These are phyloP conservation scores for Chaetomium strumarium DNA, from an alignment of 2,329 filamentous ascomycete genomes.

Conservation along the genomic window DNA sequence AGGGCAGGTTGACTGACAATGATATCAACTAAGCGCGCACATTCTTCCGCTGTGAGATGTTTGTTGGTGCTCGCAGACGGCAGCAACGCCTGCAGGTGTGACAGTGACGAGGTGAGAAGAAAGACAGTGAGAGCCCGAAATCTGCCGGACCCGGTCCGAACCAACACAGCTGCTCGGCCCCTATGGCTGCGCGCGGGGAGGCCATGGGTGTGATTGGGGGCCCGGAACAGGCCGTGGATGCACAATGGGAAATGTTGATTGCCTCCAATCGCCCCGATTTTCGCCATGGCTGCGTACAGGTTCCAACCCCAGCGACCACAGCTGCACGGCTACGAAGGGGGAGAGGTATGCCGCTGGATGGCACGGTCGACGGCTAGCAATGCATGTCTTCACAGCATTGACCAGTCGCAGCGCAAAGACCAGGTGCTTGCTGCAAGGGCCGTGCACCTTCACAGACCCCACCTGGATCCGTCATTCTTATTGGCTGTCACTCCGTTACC, in stretches of 20 bases:
- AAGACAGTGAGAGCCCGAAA: conserved; percentile 2
- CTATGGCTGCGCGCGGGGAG: neutral
- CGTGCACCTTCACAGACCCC: conserved; percentile 10
- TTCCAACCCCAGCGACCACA: neutral
- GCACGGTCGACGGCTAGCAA: conserved; percentile 10
- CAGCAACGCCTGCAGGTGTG: conserved; percentile 14
- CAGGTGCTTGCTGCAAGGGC: conserved; percentile 17
- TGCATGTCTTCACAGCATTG: conserved; percentile 18
- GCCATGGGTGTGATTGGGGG: conserved; percentile 21
- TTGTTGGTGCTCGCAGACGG: neutral
- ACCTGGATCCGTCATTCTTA: neutral
- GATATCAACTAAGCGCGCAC: conserved; percentile 16
- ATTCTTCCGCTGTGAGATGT: neutral
- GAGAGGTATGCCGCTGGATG: conserved; percentile 12
- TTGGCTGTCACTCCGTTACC: conserved; percentile 13
- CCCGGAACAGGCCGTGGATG: neutral
- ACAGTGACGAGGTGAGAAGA: conserved; percentile 16
- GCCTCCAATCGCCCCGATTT: neutral
- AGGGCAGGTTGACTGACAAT: neutral
- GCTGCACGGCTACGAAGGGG: conserved; percentile 4
- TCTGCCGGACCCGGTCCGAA: neutral
- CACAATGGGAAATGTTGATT: conserved; percentile 6
- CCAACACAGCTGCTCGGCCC: neutral
- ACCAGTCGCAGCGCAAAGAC: conserved; percentile 11
- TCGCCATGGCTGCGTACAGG: neutral